Percentiles rank a stretch among this genome's conserved stretches.
Conservation (phyloP, 257 asterid genomes). For the Verbena officinalis region DNA sequence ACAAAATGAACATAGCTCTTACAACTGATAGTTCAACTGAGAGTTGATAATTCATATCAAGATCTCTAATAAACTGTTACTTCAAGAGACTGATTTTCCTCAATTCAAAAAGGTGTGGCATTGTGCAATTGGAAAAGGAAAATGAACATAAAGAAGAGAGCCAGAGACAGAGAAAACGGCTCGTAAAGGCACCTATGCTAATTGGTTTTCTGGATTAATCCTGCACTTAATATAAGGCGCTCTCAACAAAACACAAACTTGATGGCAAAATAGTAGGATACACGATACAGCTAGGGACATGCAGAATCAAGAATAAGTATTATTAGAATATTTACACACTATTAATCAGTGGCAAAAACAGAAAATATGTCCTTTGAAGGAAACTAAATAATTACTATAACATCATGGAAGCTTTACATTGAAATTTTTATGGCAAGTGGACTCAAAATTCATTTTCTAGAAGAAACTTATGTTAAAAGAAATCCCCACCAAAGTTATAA, state of each 20-base stretch:
- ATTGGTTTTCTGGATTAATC: not conserved
- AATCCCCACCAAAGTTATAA: not conserved
- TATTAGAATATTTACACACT: too few species aligned
- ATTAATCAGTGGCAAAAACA: not conserved
- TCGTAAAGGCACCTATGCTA: too few species aligned
- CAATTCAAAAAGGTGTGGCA: slow-evolving; percentile 3
- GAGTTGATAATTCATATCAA: not conserved
- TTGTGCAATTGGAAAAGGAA: not conserved
- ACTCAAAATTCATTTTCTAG: not conserved
- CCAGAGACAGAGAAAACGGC: not conserved
- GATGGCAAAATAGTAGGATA: not conserved
- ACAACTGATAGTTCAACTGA: slow-evolving; percentile 1
- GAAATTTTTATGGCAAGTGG: not conserved
- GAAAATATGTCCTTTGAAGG: not conserved
- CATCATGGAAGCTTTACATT: not conserved
- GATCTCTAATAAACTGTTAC: not conserved
- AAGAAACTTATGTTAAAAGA: not conserved
- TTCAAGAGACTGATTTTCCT: not conserved
- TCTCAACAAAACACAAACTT: not conserved
- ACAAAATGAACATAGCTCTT: not conserved
- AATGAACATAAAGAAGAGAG: not conserved
- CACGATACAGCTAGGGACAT: not conserved
- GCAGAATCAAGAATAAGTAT: not conserved
- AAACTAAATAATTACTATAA: not conserved
- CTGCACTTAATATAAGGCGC: not conserved